Evolutionary conservation across 1,284 basidiomycete genomes (phyloP).

Genomic region (Malassezia dermatis): DNA sequence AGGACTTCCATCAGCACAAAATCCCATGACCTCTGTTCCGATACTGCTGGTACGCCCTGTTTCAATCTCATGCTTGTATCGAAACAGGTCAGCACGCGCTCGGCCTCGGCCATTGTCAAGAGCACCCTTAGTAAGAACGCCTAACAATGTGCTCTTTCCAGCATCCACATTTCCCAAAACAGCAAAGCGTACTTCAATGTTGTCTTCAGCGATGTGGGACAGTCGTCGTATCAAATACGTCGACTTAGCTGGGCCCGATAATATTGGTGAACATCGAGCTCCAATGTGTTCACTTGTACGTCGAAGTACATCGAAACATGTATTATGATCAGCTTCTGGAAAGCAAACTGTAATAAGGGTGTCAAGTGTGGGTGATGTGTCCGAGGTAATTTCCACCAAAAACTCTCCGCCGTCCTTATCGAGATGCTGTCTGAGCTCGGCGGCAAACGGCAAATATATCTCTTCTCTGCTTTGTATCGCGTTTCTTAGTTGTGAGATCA

Average conservation of each 20-base stretch:
- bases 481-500: background rate
- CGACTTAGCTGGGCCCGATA: conserved; percentile 10
- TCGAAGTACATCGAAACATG: background rate
- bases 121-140: conserved; percentile 62
- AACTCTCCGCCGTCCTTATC: conserved; percentile 5
- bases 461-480: background rate
- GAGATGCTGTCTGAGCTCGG: background rate
- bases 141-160: conserved; percentile 86
- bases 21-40: conserved; percentile 71
- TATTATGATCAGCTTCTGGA: background rate
- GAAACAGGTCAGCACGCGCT: conserved; percentile 80
- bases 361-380: background rate
- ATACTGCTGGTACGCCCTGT: conserved; percentile 87
- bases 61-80: conserved; percentile 96
- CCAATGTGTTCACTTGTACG: background rate
- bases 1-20: conserved; percentile 28
- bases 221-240: conserved; percentile 18
- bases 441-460: background rate
- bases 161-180: conserved; percentile 79
- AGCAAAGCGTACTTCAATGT: conserved; percentile 74
- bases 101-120: conserved; percentile 90
- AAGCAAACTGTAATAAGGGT: background rate
- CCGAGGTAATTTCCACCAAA: background rate
- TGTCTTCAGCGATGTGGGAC: conserved; percentile 37
- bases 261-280: background rate